Evolutionary conservation across 1,284 basidiomycete species (phyloP).

Genomic region (Coniferiporia sulphurascens): DNA sequence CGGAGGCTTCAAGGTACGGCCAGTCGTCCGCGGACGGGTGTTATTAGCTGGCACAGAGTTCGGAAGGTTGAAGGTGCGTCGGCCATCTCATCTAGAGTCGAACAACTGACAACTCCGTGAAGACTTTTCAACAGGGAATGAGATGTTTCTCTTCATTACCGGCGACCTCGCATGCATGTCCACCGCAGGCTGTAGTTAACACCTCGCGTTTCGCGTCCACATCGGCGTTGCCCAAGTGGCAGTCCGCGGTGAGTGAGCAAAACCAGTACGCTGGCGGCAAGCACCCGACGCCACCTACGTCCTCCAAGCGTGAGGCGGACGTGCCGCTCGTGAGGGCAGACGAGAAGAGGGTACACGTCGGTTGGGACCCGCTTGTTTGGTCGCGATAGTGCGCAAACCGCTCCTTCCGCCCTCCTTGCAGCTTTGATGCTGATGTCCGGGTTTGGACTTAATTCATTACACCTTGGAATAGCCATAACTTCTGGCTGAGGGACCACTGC

Average conservation of each 20-base stretch:
- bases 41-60: not conserved
- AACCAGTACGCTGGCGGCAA: not conserved
- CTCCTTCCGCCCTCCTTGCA: constrained; percentile 21
- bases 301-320: constrained; percentile 21
- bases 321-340: constrained; percentile 55
- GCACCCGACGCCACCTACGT: not conserved
- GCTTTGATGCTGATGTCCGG: not conserved
- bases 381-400: constrained; percentile 57
- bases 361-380: constrained; percentile 63
- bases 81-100: not conserved
- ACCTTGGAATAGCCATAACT: constrained; percentile 50
- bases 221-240: not conserved
- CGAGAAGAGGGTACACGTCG: constrained; percentile 55
- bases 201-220: not conserved
- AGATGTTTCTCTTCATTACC: not conserved
- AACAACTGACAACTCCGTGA: not conserved
- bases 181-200: not conserved
- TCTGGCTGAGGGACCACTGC: constrained; percentile 84
- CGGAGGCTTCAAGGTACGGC: not conserved
- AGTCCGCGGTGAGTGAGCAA: not conserved
- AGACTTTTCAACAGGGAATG: not conserved
- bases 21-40: not conserved
- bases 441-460: not conserved
- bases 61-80: not conserved
- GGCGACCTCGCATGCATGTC: not conserved